Evolutionary conservation across 163 green algal species (phyloP).

Genomic region (Smithsoniella earleae): DNA sequence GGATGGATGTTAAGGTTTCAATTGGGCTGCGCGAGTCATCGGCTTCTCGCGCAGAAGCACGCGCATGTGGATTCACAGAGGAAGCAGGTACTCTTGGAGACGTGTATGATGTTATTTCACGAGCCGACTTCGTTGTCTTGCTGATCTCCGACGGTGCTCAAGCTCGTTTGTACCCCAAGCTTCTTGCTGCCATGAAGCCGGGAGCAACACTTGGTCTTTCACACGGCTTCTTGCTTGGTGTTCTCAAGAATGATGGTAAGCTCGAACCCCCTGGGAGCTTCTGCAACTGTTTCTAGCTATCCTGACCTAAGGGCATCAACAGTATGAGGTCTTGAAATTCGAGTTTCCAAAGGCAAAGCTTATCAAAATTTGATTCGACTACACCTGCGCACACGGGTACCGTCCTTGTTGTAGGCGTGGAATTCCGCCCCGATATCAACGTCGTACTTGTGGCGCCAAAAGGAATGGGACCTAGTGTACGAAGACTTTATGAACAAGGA

Average conservation of each 20-base stretch:
- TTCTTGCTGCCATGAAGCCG: slow-evolving; percentile 96
- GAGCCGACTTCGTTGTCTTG: slow-evolving; percentile 84
- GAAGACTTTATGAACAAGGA: slow-evolving; percentile 95
- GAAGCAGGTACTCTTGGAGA: slow-evolving; percentile 88
- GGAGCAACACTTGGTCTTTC: slow-evolving; percentile 89
- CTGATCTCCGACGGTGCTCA: slow-evolving; percentile 93
- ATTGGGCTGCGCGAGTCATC: slow-evolving; percentile 84
- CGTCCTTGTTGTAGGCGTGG: too few relatives aligned
- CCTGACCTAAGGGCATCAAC: too few relatives aligned
- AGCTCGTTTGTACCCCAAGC: slow-evolving; percentile 75
- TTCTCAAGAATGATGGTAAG: slow-evolving; percentile 65
- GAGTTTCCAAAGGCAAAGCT: too few relatives aligned
- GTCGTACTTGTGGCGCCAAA: slow-evolving; percentile 98
- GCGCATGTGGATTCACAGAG: slow-evolving; percentile 81
- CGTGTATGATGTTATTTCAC: slow-evolving; percentile 83
- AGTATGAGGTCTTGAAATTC: too few relatives aligned
- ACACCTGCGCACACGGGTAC: too few relatives aligned
- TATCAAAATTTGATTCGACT: too few relatives aligned
- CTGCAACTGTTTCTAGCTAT: background rate
- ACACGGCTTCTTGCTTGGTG: slow-evolving; percentile 97
- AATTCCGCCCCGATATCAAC: slow-evolving; percentile 98
- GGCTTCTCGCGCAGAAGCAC: slow-evolving; percentile 71
- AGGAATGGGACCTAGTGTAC: slow-evolving; percentile 97
- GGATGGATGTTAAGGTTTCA: slow-evolving; percentile 75
- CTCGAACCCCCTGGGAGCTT: too few relatives aligned